phyloP scores from a whole-genome alignment of 495 filamentous ascomycete species.

The Aspergillus heteromorphus region DNA sequence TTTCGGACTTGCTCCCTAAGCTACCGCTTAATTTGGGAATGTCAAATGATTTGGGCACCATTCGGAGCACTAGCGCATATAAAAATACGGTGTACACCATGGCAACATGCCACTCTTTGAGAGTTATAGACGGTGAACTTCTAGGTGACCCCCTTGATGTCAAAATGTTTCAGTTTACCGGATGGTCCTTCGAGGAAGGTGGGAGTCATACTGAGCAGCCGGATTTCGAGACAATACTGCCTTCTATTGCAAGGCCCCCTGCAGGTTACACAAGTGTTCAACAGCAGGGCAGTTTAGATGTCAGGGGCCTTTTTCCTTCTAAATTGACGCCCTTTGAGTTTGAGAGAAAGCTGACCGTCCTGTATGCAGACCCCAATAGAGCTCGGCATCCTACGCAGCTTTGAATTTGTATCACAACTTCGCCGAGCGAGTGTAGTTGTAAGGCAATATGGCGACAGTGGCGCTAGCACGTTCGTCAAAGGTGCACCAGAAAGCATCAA shows the following conservation, averaged over 20 bases:
- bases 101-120: constrained; percentile 94
- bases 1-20: constrained; percentile 57
- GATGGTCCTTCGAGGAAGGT: constrained; percentile 89
- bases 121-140: constrained; percentile 78
- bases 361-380: constrained; percentile 50
- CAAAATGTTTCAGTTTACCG: constrained; percentile 98
- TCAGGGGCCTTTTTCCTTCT: constrained; percentile 8
- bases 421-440: constrained; percentile 91
- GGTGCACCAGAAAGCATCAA: constrained; percentile 95
- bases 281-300: constrained; percentile 22
- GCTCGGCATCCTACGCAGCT: constrained; percentile 79
- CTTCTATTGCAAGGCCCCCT: constrained; percentile 74
- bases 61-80: constrained; percentile 54
- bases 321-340: not conserved
- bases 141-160: constrained; percentile 93
- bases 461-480: constrained; percentile 87
- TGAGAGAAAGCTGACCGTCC: not conserved
- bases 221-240: constrained; percentile 62
- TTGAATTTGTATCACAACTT: constrained; percentile 96
- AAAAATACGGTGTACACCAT: constrained; percentile 82
- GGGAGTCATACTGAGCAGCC: constrained; percentile 41
- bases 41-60: constrained; percentile 45
- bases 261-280: not conserved
- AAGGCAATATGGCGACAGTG: constrained; percentile 71
- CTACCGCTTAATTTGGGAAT: constrained; percentile 47